Base-by-base conservation (phyloP, 2,329 filamentous ascomycete genomes). In the Huntiella bhutanensis region DNA sequence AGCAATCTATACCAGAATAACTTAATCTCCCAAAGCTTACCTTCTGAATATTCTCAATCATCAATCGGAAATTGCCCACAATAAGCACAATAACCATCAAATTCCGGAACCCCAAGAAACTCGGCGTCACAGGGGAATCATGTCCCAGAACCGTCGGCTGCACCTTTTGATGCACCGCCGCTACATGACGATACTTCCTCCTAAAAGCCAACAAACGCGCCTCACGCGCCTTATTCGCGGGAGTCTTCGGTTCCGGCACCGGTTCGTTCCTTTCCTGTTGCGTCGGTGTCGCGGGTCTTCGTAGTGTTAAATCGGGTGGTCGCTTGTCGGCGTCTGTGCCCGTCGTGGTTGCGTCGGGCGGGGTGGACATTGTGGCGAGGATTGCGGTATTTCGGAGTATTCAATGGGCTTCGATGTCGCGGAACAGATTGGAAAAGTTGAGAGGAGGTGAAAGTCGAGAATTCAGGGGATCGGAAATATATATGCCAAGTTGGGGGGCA, bases 31-130 rank as follows among this genome's bases (percentile, higher is more conserved):
- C 12, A 28, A n/a, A 19, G 52, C 52, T 19, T 58, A 84, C 83
- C 71, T 95, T 95, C 67, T 88, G 83, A 54, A 88, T 84, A 59
- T 98, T 98, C 63, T 96, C 91, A 57, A 98, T 86, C 66, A 96
- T 84, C 56, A 98, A 70, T 52, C 91, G 79, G 44, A 98, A 64
- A 59, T 98, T 98, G 56, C 87, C 91, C 43, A 88, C 85, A 56
- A 96, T 84, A 51, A 94, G 64, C 34, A 95, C 84, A 56, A 96
- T 79, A 35, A 94, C 82, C 84, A 95, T 94, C 52, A 98, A 71
- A 59, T 98, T 98, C 50, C 88, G 72, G 59, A 98, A 96, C 1
- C 91, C 91, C 12, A 94, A 65, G 58, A 95, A 96, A 59, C 84
- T 94, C 16, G 87, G 84, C 2, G 77, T 68, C 8, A 66, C 66